Evolutionary conservation across 192 early-diverging fungal genomes (phyloP).

Genomic region (Entomortierella beljakovae): DNA sequence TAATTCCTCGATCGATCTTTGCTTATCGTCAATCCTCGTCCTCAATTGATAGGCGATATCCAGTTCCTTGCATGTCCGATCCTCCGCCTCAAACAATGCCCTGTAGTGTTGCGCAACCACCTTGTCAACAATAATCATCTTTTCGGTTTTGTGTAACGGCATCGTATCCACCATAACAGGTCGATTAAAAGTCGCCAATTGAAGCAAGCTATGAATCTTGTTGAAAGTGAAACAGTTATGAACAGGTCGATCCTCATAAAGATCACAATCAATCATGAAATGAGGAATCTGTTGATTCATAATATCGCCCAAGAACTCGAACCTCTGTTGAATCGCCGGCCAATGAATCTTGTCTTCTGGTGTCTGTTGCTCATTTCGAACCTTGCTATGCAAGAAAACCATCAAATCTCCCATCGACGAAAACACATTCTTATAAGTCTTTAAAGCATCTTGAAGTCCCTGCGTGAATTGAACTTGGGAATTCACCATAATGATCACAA

Average conservation of each 20-base stretch:
- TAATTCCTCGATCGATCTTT: not conserved
- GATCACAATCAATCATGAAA: not conserved
- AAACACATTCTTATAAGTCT: not conserved
- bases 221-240: not conserved
- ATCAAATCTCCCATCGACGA: not conserved
- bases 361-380: not conserved
- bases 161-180: not conserved
- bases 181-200: not conserved
- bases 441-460: not conserved
- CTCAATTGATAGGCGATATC: not conserved
- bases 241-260: not conserved
- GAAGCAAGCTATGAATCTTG: not conserved
- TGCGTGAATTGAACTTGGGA: not conserved
- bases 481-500: not conserved
- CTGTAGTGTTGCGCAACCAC: not conserved
- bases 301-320: not conserved
- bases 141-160: not conserved
- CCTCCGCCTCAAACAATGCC: not conserved
- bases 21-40: not conserved
- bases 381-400: conserved; percentile 5
- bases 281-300: not conserved
- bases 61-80: not conserved
- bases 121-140: not conserved
- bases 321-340: not conserved
- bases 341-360: not conserved